Percentiles rank a stretch among this genome's conserved stretches.
Conservation (phyloP, 2,329 filamentous ascomycete genomes). For the Fonsecaea pugnacius region DNA sequence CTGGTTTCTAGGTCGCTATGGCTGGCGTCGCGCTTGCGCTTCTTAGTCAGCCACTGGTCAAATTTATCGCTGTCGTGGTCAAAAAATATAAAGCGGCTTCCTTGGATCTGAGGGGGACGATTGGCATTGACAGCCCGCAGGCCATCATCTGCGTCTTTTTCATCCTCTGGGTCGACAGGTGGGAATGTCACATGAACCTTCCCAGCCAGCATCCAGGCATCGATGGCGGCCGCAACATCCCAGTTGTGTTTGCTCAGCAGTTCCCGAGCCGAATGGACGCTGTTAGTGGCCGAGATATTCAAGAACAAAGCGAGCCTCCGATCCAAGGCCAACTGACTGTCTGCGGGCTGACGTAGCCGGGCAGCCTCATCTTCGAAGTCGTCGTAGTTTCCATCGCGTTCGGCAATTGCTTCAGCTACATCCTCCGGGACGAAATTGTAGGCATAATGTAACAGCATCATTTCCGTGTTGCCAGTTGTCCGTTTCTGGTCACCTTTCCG, state of each 20-base stretch:
- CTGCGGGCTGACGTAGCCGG: background rate
- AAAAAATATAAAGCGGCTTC: background rate
- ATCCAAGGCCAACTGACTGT: constrained; percentile 6
- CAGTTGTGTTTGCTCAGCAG: constrained; percentile 16
- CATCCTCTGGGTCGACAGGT: background rate
- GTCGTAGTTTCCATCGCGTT: constrained; percentile 6
- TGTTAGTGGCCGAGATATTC: constrained; percentile 26
- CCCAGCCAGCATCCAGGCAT: constrained; percentile 64
- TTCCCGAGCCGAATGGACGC: constrained; percentile 2
- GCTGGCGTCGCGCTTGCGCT: background rate
- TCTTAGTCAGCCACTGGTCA: background rate
- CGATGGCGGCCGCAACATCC: constrained; percentile 69
- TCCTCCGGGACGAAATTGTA: constrained; percentile 4
- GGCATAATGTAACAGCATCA: constrained; percentile 12
- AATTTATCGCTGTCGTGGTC: background rate
- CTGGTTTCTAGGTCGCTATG: background rate
- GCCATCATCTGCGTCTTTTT: background rate
- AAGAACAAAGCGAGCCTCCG: constrained; percentile 21
- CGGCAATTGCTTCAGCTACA: background rate
- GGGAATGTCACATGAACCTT: constrained; percentile 3
- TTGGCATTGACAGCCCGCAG: constrained; percentile 2
- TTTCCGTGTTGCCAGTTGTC: constrained; percentile 1
- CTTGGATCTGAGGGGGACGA: background rate
- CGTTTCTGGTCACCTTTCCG: background rate
- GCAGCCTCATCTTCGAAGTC: background rate